A percentile compares a stretch with the other conserved stretches of the same genome.
Conservation (phyloP, 2,329 filamentous ascomycete species). For the Dactylonectria estremocensis region DNA sequence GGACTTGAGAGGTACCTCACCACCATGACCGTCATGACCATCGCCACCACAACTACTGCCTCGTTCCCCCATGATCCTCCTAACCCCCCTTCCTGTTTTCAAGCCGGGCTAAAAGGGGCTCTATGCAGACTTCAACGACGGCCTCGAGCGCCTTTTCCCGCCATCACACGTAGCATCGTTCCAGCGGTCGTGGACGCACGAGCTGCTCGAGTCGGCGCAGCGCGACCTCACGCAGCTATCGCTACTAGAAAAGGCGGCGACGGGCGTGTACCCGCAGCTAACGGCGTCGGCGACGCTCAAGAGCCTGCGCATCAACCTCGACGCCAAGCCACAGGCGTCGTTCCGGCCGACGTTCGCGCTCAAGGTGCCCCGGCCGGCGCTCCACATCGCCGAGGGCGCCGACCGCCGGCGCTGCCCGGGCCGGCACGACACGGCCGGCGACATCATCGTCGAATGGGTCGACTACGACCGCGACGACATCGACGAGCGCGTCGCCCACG, state of each 20-base stretch:
- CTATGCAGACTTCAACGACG: slow-evolving; percentile 61
- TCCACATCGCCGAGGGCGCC: slow-evolving; percentile 43
- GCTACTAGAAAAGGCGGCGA: slow-evolving; percentile 59
- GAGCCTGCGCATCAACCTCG: slow-evolving; percentile 63
- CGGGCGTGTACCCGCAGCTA: slow-evolving; percentile 59
- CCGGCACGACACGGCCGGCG: slow-evolving; percentile 52
- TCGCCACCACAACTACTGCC: neutral
- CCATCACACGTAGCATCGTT: slow-evolving; percentile 58
- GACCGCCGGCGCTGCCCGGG: slow-evolving; percentile 50
- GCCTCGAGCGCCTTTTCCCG: slow-evolving; percentile 63
- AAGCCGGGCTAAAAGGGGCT: too few relatives aligned
- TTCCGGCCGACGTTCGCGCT: slow-evolving; percentile 62
- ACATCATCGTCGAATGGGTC: slow-evolving; percentile 62
- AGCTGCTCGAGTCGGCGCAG: slow-evolving; percentile 62
- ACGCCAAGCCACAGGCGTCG: slow-evolving; percentile 56
- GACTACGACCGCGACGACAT: slow-evolving; percentile 60
- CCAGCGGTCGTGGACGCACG: slow-evolving; percentile 63
- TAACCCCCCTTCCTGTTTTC: too few relatives aligned
- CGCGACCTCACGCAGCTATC: slow-evolving; percentile 59
- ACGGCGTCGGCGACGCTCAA: slow-evolving; percentile 61
- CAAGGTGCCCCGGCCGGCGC: slow-evolving; percentile 54
- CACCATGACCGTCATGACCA: neutral
- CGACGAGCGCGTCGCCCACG: slow-evolving; percentile 60
- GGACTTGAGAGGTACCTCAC: slow-evolving; percentile 57
- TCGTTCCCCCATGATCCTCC: neutral